Evolutionary conservation across 306 rosid species (phyloP).

Genomic region (Ochetophila trinervis): DNA sequence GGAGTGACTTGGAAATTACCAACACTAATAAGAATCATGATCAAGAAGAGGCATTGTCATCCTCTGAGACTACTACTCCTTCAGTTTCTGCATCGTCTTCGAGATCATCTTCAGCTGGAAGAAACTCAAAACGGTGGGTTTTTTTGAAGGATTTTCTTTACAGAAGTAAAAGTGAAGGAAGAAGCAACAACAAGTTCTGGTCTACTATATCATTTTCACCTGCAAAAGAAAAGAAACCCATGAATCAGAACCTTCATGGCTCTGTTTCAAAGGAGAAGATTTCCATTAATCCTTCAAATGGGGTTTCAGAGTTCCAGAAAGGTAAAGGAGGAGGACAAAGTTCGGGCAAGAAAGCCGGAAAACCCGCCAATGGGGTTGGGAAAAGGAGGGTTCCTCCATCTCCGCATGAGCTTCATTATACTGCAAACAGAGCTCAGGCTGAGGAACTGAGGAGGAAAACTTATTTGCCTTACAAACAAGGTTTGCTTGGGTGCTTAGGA

Average conservation of each 20-base stretch:
- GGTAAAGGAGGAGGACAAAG: constrained; percentile 20
- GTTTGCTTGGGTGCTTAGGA: constrained; percentile 88
- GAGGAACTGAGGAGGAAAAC: constrained; percentile 95
- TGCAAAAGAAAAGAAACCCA: constrained; percentile 62
- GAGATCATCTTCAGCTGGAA: constrained; percentile 86
- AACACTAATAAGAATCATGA: constrained; percentile 8
- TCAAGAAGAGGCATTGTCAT: constrained; percentile 1
- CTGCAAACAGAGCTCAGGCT: constrained; percentile 85
- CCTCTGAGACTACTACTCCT: constrained; percentile 32
- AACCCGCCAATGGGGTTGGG: constrained; percentile 73
- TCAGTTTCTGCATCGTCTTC: constrained; percentile 83
- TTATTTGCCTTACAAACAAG: constrained; percentile 86
- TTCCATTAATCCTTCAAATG: constrained; percentile 7
- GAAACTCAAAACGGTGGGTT: constrained; percentile 88
- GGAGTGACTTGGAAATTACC: not conserved
- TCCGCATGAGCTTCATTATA: constrained; percentile 88
- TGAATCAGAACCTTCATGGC: constrained; percentile 4
- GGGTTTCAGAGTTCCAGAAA: constrained; percentile 32
- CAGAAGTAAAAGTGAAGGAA: constrained; percentile 93
- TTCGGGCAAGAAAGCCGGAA: constrained; percentile 52
- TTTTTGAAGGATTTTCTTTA: constrained; percentile 79
- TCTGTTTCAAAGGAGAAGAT: constrained; percentile 33
- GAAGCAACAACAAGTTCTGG: constrained; percentile 92
- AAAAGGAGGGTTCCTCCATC: constrained; percentile 72
- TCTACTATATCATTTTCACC: constrained; percentile 68